A percentile compares a stretch with the other conserved stretches of the same genome.
Evolutionary conservation across 1,139 yeast species (phyloP).

Genomic region (Blastobotrys elegans): DNA sequence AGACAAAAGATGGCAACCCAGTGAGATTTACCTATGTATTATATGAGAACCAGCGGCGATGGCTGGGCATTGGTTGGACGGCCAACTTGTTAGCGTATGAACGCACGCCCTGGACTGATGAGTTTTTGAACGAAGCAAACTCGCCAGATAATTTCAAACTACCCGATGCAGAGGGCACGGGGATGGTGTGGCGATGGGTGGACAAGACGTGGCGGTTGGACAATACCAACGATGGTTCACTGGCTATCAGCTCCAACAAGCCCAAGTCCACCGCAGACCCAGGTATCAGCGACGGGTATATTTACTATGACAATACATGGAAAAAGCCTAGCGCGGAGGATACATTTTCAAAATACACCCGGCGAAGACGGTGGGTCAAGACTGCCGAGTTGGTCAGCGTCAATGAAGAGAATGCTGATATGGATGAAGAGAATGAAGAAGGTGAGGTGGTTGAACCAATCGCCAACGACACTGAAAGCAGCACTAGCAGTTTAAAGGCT

Average conservation of each 20-base stretch:
- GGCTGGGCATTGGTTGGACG: slow-evolving; percentile 99
- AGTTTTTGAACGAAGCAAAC: slow-evolving; percentile 79
- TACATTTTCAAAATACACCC: slow-evolving; percentile 81
- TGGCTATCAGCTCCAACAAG: slow-evolving; percentile 61
- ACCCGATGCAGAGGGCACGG: slow-evolving; percentile 67
- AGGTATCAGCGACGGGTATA: slow-evolving; percentile 72
- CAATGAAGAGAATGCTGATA: slow-evolving; percentile 8
- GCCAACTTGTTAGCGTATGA: slow-evolving; percentile 85
- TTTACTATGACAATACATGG: slow-evolving; percentile 92
- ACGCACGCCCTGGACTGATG: slow-evolving; percentile 96
- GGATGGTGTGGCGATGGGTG: slow-evolving; percentile 90
- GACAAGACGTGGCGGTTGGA: slow-evolving; percentile 90
- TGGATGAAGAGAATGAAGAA: background rate
- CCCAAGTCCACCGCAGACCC: slow-evolving; percentile 75
- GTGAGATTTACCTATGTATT: slow-evolving; percentile 86
- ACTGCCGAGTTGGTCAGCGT: slow-evolving; percentile 72
- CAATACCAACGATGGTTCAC: slow-evolving; percentile 80
- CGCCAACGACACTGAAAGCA: background rate
- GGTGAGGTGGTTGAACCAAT: background rate
- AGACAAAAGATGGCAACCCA: slow-evolving; percentile 54
- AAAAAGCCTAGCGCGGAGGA: slow-evolving; percentile 85
- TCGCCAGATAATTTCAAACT: slow-evolving; percentile 71
- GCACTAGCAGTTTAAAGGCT: background rate
- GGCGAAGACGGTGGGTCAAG: slow-evolving; percentile 93
- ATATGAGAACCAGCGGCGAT: slow-evolving; percentile 93